Evolutionary conservation across 208 protist genomes (phyloP), one percentile per base, ranked within the genome.

Genomic region (Vickermania ingenoplastis): DNA sequence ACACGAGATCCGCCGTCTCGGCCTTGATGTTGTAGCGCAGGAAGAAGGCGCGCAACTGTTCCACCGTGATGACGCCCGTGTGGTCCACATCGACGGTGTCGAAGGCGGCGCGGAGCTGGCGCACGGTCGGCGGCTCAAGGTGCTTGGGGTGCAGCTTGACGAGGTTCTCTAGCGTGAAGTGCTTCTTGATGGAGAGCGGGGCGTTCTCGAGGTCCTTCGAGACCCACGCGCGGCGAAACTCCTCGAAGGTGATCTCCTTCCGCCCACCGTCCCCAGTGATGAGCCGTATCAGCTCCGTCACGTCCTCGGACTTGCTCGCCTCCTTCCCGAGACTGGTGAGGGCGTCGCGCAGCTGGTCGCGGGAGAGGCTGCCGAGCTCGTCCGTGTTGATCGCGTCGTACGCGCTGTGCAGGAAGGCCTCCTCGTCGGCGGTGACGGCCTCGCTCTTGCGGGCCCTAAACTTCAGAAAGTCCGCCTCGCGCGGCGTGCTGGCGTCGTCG

Each of bases 161-260:
- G 26, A 94, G 89, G 59, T 94, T 94, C 2, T 57, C 63, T 31
- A 94, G 76, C 63, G 91, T 83, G 58, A 94, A 91, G 31, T 86
- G 77, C 50, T 65, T 75, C 53, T 73, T 77, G 51, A 74, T 69
- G 21, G 75, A 73, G 59, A 86, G 86, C 2, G 71, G 31, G 17
- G 30, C 71, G 67, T 90, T 71, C 3, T 79, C 84, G 14, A 94
- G 63, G 58, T 90, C 87, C 28, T 78, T 81, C 28, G 63, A 80
- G 41, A 94, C 82, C 87, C 87, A 94, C 54, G 87, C 82, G 52
- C 87, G 71, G 54, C 77, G 83, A 62, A 94, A 94, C 72, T 94
- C 77, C 53, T 73, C 53, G 62, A 81, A 94, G 11, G 87, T 90
- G 36, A 94, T 78, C 28, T 61, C 72, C 21, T 65, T 63, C 23